Evolutionary conservation across 805 yeast genomes (phyloP).

Genomic region (Blastobotrys robertii): DNA sequence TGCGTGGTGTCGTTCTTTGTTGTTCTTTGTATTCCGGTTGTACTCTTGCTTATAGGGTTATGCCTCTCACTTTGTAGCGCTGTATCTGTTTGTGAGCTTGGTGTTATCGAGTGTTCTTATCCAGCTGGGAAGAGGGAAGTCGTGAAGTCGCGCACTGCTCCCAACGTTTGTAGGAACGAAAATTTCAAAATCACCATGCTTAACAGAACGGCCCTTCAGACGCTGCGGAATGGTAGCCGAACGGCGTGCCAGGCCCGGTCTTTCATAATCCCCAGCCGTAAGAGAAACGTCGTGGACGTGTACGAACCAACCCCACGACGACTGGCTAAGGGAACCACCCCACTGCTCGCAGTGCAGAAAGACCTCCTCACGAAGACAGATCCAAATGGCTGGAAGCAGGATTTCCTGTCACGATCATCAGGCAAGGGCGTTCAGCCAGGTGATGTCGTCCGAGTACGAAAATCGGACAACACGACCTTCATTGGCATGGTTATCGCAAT

Average conservation of each 20-base stretch:
- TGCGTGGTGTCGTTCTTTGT: no score
- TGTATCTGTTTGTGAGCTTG: no score
- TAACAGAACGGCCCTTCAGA: background rate
- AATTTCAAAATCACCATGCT: background rate
- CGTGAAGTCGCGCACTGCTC: no score
- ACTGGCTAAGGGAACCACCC: conserved; percentile 23
- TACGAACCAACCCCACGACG: conserved; percentile 26
- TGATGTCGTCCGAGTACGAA: conserved; percentile 69
- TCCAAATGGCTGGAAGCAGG: conserved; percentile 57
- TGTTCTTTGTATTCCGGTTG: no score
- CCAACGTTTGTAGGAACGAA: no score
- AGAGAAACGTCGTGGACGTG: conserved; percentile 25
- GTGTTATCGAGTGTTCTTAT: no score
- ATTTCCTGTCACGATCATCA: conserved; percentile 38
- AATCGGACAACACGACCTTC: conserved; percentile 48
- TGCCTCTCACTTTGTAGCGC: no score
- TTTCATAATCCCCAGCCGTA: conserved; percentile 34
- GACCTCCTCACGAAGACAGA: conserved; percentile 54
- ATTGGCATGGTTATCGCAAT: conserved; percentile 74
- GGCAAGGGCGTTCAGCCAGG: conserved; percentile 60
- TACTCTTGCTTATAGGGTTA: no score
- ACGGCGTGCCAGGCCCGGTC: background rate
- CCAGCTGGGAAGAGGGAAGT: no score
- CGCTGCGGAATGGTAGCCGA: background rate
- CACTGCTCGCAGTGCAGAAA: conserved; percentile 37